Evolutionary conservation across 768 basidiomycete genomes (phyloP), one percentile per base, ranked within the genome.

Genomic region (Strobilomyces echinocephalus): DNA sequence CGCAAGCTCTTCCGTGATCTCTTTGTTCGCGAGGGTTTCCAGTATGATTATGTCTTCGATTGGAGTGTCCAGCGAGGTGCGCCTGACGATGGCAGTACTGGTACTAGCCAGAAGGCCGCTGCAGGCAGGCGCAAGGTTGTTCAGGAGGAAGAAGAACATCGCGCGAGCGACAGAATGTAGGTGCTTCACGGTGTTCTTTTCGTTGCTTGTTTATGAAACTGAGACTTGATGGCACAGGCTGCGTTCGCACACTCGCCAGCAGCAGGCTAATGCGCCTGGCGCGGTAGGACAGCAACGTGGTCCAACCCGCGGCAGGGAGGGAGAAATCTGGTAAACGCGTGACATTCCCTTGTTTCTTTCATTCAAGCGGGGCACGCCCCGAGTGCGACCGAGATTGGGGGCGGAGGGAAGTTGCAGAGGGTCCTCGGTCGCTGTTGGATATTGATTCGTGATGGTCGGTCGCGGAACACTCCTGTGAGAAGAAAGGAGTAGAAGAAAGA

Each of bases 21-120:
- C 53, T 97, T 97, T 63, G 92, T 95, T 51, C 88, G 94, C 45
- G 95, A 97, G 69, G 93, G 95, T 50, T 97, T 91, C 79, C 94
- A 97, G 76, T 99, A 99, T 70, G 97, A 99, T 72, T 99, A 98
- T 64, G 92, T 98, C 66, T 99, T 99, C 65, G 97, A 99, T 72
- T 99, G 97, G 95, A 89, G 87, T 63, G 90, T 95, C 52, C 91
- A 92, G 72, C 81, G 88, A 46, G 78, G 78, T 53, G 76, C 82
- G 12, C 80, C 83, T 57, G 85, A 88, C 9, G 88, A 91, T 55
- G 79, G 77, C 40, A 74, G 74, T 39, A 78, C 79, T 45, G 77
- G 79, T 54, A 74, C 79, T 41, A 80, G 86, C 71, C 81, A 72
- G 73, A 91, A 84, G 70, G 74, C 79, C 31, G 72, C 76, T 42